A percentile compares a stretch with the other conserved stretches of the same genome.
phyloP scores from a whole-genome alignment of 2,329 filamentous ascomycete genomes.

The Torrubiellomyces zombiae region DNA sequence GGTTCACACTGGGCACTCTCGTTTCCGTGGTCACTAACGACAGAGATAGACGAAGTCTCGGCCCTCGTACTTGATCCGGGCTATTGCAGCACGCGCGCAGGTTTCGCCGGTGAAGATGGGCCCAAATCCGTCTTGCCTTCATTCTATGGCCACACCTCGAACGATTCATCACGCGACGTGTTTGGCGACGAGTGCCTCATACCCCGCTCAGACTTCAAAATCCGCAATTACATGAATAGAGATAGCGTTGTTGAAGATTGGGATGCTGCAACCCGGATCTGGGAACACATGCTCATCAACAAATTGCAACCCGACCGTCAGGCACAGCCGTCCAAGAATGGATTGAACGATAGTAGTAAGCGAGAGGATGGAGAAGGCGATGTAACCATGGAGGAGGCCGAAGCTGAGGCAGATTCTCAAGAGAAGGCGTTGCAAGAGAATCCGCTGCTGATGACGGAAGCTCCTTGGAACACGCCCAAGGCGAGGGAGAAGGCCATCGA shows the following conservation, averaged over 20 bases:
- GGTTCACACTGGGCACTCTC: no score
- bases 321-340: conserved; percentile 56
- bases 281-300: conserved; percentile 85
- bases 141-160: conserved; percentile 55
- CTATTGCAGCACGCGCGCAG: conserved; percentile 78
- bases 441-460: conserved; percentile 84
- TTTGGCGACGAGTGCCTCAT: conserved; percentile 88
- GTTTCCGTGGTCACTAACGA: conserved; percentile 3
- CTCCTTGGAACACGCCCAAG: conserved; percentile 80
- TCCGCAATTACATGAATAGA: conserved; percentile 79
- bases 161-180: conserved; percentile 34
- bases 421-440: conserved; percentile 80
- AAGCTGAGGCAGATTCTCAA: conserved; percentile 24
- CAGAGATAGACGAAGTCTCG: conserved; percentile 71
- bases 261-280: conserved; percentile 77
- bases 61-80: conserved; percentile 93
- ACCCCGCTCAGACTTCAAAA: conserved; percentile 58
- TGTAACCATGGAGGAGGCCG: conserved; percentile 37
- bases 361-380: conserved; percentile 46
- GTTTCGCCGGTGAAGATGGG: conserved; percentile 93
- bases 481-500: conserved; percentile 87
- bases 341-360: conserved; percentile 52
- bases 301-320: conserved; percentile 65
- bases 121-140: conserved; percentile 88
- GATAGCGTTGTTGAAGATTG: conserved; percentile 92